Evolutionary conservation across 805 yeast genomes (phyloP).

Genomic region (Candida tallmaniae): DNA sequence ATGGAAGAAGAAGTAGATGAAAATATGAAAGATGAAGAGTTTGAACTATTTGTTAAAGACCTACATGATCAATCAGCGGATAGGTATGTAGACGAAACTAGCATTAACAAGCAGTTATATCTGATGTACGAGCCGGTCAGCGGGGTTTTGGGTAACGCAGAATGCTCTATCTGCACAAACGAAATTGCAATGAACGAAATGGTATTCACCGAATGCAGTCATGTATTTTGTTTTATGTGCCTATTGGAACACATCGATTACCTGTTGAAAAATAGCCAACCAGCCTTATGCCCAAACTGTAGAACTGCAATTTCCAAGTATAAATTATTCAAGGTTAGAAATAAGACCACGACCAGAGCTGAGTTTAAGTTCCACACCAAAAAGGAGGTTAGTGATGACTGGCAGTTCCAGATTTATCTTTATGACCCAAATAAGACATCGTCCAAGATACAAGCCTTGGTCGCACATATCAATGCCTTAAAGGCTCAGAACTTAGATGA

Average conservation of each 20-base stretch:
- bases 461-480: slow-evolving; percentile 52
- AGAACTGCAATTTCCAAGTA: slow-evolving; percentile 49
- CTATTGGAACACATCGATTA: slow-evolving; percentile 69
- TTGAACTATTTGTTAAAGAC: slow-evolving; percentile 9
- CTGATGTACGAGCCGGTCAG: slow-evolving; percentile 23
- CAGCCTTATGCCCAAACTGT: slow-evolving; percentile 72
- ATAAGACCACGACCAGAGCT: slow-evolving; percentile 17
- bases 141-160: slow-evolving; percentile 47
- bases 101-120: slow-evolving; percentile 22
- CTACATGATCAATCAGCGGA: slow-evolving; percentile 4
- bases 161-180: slow-evolving; percentile 82
- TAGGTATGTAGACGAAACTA: slow-evolving; percentile 17
- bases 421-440: slow-evolving; percentile 55
- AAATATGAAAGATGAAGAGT: slow-evolving; percentile 1
- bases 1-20: slow-evolving; percentile 14
- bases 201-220: slow-evolving; percentile 74
- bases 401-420: slow-evolving; percentile 31
- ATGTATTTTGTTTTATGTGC: slow-evolving; percentile 72
- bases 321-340: slow-evolving; percentile 43
- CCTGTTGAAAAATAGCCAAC: slow-evolving; percentile 46
- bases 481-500: slow-evolving; percentile 57
- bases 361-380: slow-evolving; percentile 28
- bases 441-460: slow-evolving; percentile 67
- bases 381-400: slow-evolving; percentile 18
- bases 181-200: slow-evolving; percentile 53